Percentiles rank a stretch among this genome's conserved stretches.
phyloP scores from a whole-genome alignment of 306 rosid species.

The Datisca glomerata region DNA sequence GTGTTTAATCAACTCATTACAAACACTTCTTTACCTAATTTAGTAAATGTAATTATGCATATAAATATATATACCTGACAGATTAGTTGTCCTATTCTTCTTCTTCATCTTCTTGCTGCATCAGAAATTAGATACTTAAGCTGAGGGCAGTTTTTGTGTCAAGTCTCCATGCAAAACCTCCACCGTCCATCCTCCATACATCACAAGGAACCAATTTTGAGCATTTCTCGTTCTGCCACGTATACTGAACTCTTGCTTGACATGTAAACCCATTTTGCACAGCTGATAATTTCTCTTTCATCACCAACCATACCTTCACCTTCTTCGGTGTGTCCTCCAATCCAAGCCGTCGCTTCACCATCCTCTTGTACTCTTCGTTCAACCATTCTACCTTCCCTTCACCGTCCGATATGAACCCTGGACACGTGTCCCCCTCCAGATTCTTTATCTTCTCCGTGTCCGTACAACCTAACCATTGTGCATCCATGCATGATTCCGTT shows the following conservation, averaged over 20 bases:
- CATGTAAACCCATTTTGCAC: conserved; percentile 34
- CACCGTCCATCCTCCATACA: conserved; percentile 53
- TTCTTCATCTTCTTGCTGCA: too few relatives aligned
- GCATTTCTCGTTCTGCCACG: conserved; percentile 34
- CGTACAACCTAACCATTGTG: conserved; percentile 33
- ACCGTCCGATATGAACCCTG: conserved; percentile 64
- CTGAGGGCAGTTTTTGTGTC: conserved; percentile 65
- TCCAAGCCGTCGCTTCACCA: too few relatives aligned
- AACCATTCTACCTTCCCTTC: conserved; percentile 63
- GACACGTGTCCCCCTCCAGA: conserved; percentile 66
- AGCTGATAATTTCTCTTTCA: conserved; percentile 19
- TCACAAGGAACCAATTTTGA: conserved; percentile 66
- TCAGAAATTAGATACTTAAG: conserved; percentile 33
- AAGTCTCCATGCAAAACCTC: conserved; percentile 67
- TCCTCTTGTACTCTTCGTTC: conserved; percentile 36
- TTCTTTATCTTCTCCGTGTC: conserved; percentile 38
- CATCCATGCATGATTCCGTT: conserved; percentile 43
- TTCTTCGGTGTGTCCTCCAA: too few relatives aligned
- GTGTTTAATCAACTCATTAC: too few relatives aligned
- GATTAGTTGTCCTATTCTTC: too few relatives aligned
- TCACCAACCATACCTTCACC: too few relatives aligned
- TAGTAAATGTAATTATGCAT: too few relatives aligned
- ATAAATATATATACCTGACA: too few relatives aligned
- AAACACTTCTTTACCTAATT: too few relatives aligned
- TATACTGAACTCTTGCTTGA: conserved; percentile 42